Percentiles rank a stretch among this genome's conserved stretches.
Evolutionary conservation across 2,329 filamentous ascomycete genomes (phyloP).

Genomic region (Penicillium sp.): DNA sequence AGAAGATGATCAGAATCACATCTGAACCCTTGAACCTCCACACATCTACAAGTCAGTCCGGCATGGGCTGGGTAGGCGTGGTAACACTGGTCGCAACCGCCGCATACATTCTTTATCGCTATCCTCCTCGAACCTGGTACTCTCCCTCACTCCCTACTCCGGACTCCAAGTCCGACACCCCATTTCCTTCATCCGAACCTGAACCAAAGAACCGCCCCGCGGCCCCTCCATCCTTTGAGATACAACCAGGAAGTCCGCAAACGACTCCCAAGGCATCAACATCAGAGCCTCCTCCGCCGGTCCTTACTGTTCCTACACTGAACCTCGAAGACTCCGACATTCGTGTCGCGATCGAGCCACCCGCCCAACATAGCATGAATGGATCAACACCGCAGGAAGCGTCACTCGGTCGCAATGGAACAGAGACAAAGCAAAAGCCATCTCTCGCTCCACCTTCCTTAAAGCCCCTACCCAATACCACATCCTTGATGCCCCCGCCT

Average conservation of each 20-base stretch:
- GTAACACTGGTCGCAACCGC: conserved; percentile 41
- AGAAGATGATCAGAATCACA: neutral
- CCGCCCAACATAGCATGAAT: conserved; percentile 6
- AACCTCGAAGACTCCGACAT: conserved; percentile 26
- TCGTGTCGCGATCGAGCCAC: conserved; percentile 6
- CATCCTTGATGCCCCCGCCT: conserved; percentile 38
- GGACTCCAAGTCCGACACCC: conserved; percentile 20
- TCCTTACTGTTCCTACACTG: conserved; percentile 34
- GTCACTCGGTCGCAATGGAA: conserved; percentile 10
- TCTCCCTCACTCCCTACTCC: conserved; percentile 12
- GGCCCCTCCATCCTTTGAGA: conserved; percentile 9
- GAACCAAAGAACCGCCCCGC: conserved; percentile 6
- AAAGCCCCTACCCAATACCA: conserved; percentile 11
- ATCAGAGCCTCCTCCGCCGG: conserved; percentile 18
- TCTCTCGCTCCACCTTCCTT: conserved; percentile 5
- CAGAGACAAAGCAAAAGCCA: conserved; percentile 8
- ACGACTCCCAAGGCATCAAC: conserved; percentile 40
- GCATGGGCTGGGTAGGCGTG: conserved; percentile 46
- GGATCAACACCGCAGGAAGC: conserved; percentile 1
- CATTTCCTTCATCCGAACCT: conserved; percentile 11
- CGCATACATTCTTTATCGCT: conserved; percentile 42
- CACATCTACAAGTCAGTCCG: conserved; percentile 12
- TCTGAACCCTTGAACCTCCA: conserved; percentile 1
- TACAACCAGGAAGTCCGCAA: conserved; percentile 26
- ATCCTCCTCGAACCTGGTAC: conserved; percentile 38